phyloP scores from a whole-genome alignment of 257 asterid genomes.

The Solanum neorickii region DNA sequence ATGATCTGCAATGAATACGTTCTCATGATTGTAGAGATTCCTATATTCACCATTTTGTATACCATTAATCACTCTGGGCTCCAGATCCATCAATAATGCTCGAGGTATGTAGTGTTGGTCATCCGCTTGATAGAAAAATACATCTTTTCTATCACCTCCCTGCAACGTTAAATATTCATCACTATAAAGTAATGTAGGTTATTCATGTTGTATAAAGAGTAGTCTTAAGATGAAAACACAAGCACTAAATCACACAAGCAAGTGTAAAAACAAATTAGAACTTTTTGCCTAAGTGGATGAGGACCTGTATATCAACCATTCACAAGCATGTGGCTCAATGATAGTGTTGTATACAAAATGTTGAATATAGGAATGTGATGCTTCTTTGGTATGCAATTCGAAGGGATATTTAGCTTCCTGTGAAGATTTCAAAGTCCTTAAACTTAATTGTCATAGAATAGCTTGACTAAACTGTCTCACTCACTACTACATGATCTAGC shows the following conservation, averaged over 20 bases:
- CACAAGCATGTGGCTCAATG: neutral
- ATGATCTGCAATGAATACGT: slow-evolving; percentile 77
- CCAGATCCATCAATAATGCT: slow-evolving; percentile 94
- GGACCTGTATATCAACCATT: neutral
- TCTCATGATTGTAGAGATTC: slow-evolving; percentile 95
- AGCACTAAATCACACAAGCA: neutral
- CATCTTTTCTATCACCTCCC: slow-evolving; percentile 99
- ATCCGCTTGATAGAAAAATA: slow-evolving; percentile 98
- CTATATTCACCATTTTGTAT: slow-evolving; percentile 93
- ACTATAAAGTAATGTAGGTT: neutral
- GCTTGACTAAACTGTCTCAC: neutral
- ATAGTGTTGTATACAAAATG: neutral
- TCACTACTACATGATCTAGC: neutral
- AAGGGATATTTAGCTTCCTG: neutral
- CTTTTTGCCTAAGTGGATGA: neutral
- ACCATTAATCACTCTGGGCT: slow-evolving; percentile 95
- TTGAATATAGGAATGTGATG: neutral
- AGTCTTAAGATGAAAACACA: neutral
- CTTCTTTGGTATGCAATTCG: neutral
- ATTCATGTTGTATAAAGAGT: neutral
- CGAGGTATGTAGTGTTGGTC: slow-evolving; percentile 97
- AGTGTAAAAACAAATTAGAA: neutral
- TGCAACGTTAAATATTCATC: slow-evolving; percentile 16
- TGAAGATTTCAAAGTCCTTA: neutral
- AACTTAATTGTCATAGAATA: neutral